These are phyloP conservation scores for Rhizopogon salebrosus DNA, from an alignment of 768 basidiomycete genomes.

Conservation along the genomic window DNA sequence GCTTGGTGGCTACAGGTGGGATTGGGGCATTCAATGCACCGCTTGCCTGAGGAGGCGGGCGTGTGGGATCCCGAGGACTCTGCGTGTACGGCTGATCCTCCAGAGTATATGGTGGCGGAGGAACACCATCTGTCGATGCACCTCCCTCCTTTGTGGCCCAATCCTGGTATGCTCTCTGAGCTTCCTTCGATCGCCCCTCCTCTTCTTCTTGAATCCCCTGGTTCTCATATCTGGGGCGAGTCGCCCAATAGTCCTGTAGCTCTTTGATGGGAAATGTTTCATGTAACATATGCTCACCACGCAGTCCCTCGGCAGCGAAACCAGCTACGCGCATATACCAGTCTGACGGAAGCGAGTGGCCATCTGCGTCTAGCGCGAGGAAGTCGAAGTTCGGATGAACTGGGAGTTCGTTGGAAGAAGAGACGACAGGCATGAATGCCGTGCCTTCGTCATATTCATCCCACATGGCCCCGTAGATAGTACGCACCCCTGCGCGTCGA, in stretches of 20 bases:
- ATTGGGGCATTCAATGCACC: background rate
- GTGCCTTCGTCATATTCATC: constrained; percentile 90
- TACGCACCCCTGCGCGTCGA: constrained; percentile 52
- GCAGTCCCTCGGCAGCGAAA: constrained; percentile 63
- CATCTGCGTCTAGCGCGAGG: constrained; percentile 74
- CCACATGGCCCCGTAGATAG: constrained; percentile 84
- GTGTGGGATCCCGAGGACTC: background rate
- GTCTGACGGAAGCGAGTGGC: constrained; percentile 71
- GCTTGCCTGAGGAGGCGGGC: background rate
- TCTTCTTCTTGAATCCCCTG: constrained; percentile 9
- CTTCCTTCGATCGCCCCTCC: constrained; percentile 21
- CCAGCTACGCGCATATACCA: constrained; percentile 85
- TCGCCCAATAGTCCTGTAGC: constrained; percentile 69
- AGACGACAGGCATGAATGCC: constrained; percentile 69
- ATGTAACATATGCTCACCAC: constrained; percentile 54
- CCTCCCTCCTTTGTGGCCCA: constrained; percentile 29
- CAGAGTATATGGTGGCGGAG: constrained; percentile 68
- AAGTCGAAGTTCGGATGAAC: constrained; percentile 53
- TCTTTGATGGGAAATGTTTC: constrained; percentile 69
- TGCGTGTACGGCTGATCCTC: constrained; percentile 32
- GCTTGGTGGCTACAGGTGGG: constrained; percentile 11
- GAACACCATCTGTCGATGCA: constrained; percentile 42
- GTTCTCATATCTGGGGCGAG: constrained; percentile 52
- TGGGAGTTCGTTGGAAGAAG: constrained; percentile 55
- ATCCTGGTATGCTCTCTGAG: constrained; percentile 33